These are phyloP conservation scores for Herpomyces periplanetae DNA, from an alignment of 2,329 filamentous ascomycete species.

Conservation along the genomic window DNA sequence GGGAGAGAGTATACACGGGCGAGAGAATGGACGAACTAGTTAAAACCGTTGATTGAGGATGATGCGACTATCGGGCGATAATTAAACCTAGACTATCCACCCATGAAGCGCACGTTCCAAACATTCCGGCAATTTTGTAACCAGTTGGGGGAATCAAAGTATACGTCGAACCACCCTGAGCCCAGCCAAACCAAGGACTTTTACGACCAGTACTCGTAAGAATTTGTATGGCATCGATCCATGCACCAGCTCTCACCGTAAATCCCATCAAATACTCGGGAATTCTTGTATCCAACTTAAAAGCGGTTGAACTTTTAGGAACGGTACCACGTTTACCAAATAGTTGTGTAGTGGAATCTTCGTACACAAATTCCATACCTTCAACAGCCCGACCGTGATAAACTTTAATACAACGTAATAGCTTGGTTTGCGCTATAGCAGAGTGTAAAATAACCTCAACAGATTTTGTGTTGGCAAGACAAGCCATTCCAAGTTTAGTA, in stretches of 20 bases:
- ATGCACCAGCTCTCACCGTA: constrained; percentile 32
- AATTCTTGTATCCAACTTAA: constrained; percentile 40
- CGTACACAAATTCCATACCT: constrained; percentile 69
- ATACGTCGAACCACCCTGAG: constrained; percentile 42
- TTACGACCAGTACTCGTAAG: constrained; percentile 57
- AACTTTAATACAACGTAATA: constrained; percentile 31
- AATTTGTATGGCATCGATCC: constrained; percentile 62
- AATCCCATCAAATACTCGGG: constrained; percentile 71
- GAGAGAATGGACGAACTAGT: no score
- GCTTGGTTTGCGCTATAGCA: constrained; percentile 22
- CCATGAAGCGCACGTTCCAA: constrained; percentile 41
- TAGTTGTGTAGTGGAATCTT: constrained; percentile 42
- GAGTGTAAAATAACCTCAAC: constrained; percentile 37
- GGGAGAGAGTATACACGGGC: no score
- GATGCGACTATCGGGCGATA: constrained; percentile 25
- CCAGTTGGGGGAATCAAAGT: constrained; percentile 60
- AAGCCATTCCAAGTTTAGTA: constrained; percentile 27
- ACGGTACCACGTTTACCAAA: constrained; percentile 48
- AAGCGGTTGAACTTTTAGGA: constrained; percentile 24
- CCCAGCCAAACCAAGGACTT: constrained; percentile 49
- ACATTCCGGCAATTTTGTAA: constrained; percentile 53
- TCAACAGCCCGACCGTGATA: constrained; percentile 40
- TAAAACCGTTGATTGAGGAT: no score
- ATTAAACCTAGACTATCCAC: constrained; percentile 55
- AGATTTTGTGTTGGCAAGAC: constrained; percentile 24